Percentiles rank a stretch among this genome's conserved stretches.
These are phyloP conservation scores for Phytomonas francai DNA, from an alignment of 208 protist genomes.

Conservation along the genomic window DNA sequence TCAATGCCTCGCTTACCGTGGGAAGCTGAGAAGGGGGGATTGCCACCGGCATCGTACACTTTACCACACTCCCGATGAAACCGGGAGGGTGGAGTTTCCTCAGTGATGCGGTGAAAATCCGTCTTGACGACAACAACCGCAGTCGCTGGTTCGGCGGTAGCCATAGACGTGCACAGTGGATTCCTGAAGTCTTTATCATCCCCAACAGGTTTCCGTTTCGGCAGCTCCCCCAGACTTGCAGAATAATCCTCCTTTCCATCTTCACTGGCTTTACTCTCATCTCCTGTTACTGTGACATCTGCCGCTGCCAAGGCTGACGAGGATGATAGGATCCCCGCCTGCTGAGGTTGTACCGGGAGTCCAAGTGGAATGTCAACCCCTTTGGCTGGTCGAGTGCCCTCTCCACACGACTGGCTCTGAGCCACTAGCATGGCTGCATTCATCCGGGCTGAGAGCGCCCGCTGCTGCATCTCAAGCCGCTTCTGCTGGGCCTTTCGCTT, in stretches of 20 bases:
- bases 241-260: background rate
- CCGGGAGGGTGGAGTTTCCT: background rate
- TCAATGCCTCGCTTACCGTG: background rate
- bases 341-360: background rate
- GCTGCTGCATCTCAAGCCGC: constrained; percentile 17
- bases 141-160: background rate
- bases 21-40: background rate
- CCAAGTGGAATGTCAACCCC: background rate
- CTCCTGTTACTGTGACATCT: background rate
- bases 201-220: background rate
- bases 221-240: background rate
- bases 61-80: background rate
- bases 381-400: background rate
- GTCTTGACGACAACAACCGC: background rate
- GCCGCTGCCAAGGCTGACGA: background rate
- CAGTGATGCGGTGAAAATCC: background rate
- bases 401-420: background rate
- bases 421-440: background rate
- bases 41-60: background rate
- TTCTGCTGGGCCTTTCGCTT: constrained; percentile 12
- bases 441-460: background rate
- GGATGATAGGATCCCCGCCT: background rate
- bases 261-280: background rate
- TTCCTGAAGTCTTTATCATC: background rate
- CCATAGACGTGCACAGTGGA: background rate